These are phyloP conservation scores for Gyrodon lividus DNA, from an alignment of 768 basidiomycete genomes.

Conservation along the genomic window DNA sequence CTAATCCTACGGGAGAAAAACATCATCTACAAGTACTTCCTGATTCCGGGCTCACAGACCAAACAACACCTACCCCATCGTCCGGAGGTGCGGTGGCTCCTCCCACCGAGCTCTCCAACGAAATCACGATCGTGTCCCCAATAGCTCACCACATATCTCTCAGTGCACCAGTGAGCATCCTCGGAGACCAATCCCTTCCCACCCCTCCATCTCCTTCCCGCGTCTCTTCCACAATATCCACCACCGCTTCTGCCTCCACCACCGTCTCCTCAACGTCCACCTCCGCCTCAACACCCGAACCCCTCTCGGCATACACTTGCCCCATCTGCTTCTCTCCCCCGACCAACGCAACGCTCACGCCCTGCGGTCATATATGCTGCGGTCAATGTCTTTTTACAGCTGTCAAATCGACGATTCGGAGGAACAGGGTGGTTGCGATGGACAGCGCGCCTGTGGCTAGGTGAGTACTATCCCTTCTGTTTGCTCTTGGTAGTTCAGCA, in stretches of 20 bases:
- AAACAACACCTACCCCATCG: not conserved
- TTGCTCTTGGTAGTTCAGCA: too few relatives aligned
- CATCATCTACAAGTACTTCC: not conserved
- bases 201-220: not conserved
- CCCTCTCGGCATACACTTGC: constrained; percentile 65
- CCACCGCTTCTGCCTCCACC: not conserved
- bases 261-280: not conserved
- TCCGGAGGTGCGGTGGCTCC: not conserved
- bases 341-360: constrained; percentile 72
- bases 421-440: constrained; percentile 38
- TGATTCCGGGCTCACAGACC: not conserved
- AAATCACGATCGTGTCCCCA: not conserved
- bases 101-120: constrained; percentile 6
- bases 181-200: not conserved
- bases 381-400: constrained; percentile 75
- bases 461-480: constrained; percentile 26
- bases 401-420: constrained; percentile 58
- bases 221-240: not conserved
- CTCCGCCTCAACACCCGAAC: constrained; percentile 16
- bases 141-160: not conserved
- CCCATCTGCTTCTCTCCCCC: constrained; percentile 81
- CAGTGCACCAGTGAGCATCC: not conserved
- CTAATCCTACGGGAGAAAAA: not conserved
- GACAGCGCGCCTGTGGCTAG: constrained; percentile 36
- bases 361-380: constrained; percentile 79